These are phyloP conservation scores for Chytriomyces sp. DNA, from an alignment of 192 early-diverging fungal genomes.

Conservation along the genomic window DNA sequence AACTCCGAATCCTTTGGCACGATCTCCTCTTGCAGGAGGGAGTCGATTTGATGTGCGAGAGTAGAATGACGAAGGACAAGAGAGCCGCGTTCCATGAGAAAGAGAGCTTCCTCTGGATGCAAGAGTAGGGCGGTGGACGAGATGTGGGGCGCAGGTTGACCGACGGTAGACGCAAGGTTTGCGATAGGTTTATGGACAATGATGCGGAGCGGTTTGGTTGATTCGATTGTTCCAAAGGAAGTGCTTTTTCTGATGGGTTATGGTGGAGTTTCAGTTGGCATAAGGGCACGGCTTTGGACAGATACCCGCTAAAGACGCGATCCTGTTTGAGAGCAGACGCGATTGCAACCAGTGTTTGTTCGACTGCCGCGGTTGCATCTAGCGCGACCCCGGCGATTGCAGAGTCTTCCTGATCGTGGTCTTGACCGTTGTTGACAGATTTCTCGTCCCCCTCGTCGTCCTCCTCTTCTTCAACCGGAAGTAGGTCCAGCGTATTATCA, in stretches of 20 bases:
- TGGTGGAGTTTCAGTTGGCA: neutral
- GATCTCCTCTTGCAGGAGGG: neutral
- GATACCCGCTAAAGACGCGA: neutral
- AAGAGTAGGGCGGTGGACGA: neutral
- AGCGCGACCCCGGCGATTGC: neutral
- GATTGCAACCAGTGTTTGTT: neutral
- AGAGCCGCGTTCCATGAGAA: conserved; percentile 15
- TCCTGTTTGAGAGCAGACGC: neutral
- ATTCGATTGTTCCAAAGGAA: neutral
- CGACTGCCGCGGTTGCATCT: neutral
- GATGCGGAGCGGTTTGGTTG: neutral
- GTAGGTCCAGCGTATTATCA: too few relatives aligned
- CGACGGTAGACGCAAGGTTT: too few relatives aligned
- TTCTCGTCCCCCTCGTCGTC: neutral
- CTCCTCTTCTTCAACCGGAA: too few relatives aligned
- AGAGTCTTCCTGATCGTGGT: neutral
- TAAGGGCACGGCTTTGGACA: neutral
- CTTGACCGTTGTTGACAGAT: neutral
- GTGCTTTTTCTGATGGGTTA: neutral
- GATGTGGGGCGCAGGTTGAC: neutral
- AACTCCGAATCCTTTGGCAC: neutral
- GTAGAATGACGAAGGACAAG: neutral
- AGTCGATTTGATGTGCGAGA: neutral
- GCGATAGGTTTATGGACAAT: too few relatives aligned
- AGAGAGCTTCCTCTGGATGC: conserved; percentile 13